Evolutionary conservation across 805 yeast genomes (phyloP), one percentile per base, ranked within the genome.

Genomic region (Candida schatavii): DNA sequence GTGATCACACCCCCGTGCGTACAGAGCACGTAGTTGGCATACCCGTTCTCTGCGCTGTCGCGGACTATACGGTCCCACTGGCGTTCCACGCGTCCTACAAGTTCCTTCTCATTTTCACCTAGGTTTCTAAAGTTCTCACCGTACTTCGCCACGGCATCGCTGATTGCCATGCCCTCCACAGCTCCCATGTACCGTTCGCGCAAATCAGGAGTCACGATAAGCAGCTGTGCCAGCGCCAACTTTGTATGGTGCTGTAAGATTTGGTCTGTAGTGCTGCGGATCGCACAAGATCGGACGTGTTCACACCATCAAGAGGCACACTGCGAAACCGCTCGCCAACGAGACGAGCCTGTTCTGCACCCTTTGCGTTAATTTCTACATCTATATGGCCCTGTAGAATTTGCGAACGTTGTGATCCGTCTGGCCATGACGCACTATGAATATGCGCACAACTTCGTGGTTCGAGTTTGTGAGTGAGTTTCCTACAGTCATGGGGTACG

Each of bases 1-100:
- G 87, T 75, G 14, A 88, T 81, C 1, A 85, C 84, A 6, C 95
- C 95, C 17, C 96, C 96, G 57, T 88, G 96, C 10, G 88, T 78
- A 42, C 88, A 78, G 17, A 86, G 45, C 11, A 81, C 66, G 2
- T 84, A 72, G 50, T 85, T 85, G 38, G 61, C 62, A 42, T 61
- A 55, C 18, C 60, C 59, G 1, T 62, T 53, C 0, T 49, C 50
- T 3, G 58, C 51, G 2, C 74, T 61, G 21, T 64, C 66, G 7
- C 67, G 62, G 3, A 80, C 55, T 0, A 77, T 61, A 1, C 45
- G 39, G 18, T 68, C 59, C 68, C 84, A 74, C 38, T 72, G 79
- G 4, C 50, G 41, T 6, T 63, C 61, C 4, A 87, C 66, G 43
- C 95, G 68, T 1, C 45, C 56, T 22, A 74, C 52, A 42, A 86